Evolutionary conservation across 148 eudicot genomes (phyloP).

Genomic region (Rhododendron ferrugineum): DNA sequence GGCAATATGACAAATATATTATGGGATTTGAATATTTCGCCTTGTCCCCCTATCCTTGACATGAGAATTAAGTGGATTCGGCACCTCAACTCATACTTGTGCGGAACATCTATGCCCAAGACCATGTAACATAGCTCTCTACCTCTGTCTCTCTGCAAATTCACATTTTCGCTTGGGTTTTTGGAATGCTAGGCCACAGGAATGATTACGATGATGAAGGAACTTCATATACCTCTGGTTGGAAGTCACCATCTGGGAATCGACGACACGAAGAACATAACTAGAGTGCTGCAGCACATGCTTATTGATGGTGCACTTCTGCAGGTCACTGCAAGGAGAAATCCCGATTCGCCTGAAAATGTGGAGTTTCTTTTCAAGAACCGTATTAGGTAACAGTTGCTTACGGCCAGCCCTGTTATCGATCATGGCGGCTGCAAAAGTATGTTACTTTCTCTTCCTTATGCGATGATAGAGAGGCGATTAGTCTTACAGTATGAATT

Average conservation of each 20-base stretch:
- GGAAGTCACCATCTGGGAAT: slow-evolving; percentile 98
- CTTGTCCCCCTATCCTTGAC: not conserved
- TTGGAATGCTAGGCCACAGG: slow-evolving; percentile 68
- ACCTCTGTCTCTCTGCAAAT: not conserved
- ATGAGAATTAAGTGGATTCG: not conserved
- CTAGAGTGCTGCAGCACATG: slow-evolving; percentile 74
- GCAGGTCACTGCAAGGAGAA: slow-evolving; percentile 70
- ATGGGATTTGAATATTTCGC: not conserved
- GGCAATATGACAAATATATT: not conserved
- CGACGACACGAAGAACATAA: slow-evolving; percentile 82
- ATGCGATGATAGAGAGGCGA: not conserved
- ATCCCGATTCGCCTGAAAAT: slow-evolving; percentile 24
- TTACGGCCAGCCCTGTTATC: not conserved
- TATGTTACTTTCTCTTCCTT: not conserved
- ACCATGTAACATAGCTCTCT: not conserved
- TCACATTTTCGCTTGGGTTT: not conserved
- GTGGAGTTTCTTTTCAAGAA: slow-evolving; percentile 71
- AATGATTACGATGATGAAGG: slow-evolving; percentile 83
- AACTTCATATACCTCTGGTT: slow-evolving; percentile 47
- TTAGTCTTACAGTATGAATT: not conserved
- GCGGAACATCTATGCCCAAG: not conserved
- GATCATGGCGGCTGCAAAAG: not conserved
- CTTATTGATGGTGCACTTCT: slow-evolving; percentile 71
- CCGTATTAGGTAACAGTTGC: slow-evolving; percentile 49
- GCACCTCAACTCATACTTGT: not conserved